Evolutionary conservation across 164 flowering plant species (phyloP).

Genomic region (Vitis labrusca): DNA sequence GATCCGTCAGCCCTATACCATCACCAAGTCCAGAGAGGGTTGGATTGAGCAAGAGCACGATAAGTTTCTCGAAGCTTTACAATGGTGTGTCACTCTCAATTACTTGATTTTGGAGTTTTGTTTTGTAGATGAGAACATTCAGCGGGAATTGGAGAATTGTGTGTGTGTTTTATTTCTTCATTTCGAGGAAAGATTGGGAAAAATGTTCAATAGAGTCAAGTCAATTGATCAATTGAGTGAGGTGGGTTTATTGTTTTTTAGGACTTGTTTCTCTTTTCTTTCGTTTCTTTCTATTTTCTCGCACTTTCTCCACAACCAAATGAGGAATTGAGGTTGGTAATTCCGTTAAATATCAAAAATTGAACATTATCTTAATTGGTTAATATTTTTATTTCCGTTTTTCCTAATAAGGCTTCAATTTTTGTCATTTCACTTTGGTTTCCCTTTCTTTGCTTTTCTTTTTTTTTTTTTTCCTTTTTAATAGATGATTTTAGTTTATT

Average conservation of each 20-base stretch:
- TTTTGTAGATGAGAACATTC: background rate
- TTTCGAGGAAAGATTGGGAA: background rate
- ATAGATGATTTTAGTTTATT: background rate
- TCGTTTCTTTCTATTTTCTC: background rate
- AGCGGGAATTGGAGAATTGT: background rate
- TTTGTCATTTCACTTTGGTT: no score
- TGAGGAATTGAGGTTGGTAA: background rate
- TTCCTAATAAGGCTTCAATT: no score
- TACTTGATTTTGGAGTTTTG: background rate
- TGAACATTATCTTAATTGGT: no score
- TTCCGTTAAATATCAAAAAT: background rate
- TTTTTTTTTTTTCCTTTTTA: background rate
- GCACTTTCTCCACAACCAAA: background rate
- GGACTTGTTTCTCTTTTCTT: background rate
- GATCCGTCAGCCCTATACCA: slow-evolving; percentile 60
- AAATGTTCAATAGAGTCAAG: background rate
- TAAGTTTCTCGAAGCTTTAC: slow-evolving; percentile 67
- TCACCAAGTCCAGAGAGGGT: slow-evolving; percentile 70
- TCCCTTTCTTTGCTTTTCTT: background rate
- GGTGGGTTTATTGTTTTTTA: background rate
- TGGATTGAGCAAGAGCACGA: slow-evolving; percentile 71
- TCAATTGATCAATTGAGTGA: no score
- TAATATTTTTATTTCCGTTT: no score
- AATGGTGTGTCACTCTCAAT: slow-evolving; percentile 34
- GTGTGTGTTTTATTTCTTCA: background rate